Conservation (phyloP, 306 rosid species). For the Lathyrus aphaca region DNA sequence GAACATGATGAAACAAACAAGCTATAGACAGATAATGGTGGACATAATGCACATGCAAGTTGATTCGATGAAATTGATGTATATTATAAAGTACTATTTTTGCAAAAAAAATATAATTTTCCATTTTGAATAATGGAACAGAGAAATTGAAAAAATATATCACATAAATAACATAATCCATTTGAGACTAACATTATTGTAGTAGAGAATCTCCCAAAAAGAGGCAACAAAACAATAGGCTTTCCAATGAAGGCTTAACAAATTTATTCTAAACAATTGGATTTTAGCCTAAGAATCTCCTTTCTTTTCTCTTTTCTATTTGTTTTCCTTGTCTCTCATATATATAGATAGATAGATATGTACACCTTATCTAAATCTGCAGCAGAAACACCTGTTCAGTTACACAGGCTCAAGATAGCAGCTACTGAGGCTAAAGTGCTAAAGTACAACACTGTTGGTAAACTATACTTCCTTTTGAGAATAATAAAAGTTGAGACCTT, state of each 20-base stretch:
- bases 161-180: conserved; percentile 18
- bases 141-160: neutral
- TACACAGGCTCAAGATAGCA: conserved; percentile 29
- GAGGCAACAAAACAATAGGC: conserved; percentile 36
- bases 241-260: conserved; percentile 38
- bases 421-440: conserved; percentile 40
- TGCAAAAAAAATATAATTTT: conserved; percentile 13
- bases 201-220: conserved; percentile 38
- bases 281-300: conserved; percentile 48
- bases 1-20: conserved; percentile 3
- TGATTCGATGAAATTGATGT: conserved; percentile 3
- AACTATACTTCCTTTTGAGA: conserved; percentile 29
- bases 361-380: conserved; percentile 47
- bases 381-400: conserved; percentile 49
- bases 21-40: neutral
- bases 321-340: conserved; percentile 47
- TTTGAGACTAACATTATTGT: conserved; percentile 35
- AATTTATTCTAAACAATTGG: conserved; percentile 44
- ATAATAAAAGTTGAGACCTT: conserved; percentile 18
- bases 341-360: conserved; percentile 45
- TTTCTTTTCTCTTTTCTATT: conserved; percentile 39
- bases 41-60: neutral
- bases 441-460: conserved; percentile 42
- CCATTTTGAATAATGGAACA: conserved; percentile 18
- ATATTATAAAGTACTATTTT: neutral